These are phyloP conservation scores for Phascolomyces articulosus DNA, from an alignment of 371 early-diverging fungal species.

Conservation along the genomic window DNA sequence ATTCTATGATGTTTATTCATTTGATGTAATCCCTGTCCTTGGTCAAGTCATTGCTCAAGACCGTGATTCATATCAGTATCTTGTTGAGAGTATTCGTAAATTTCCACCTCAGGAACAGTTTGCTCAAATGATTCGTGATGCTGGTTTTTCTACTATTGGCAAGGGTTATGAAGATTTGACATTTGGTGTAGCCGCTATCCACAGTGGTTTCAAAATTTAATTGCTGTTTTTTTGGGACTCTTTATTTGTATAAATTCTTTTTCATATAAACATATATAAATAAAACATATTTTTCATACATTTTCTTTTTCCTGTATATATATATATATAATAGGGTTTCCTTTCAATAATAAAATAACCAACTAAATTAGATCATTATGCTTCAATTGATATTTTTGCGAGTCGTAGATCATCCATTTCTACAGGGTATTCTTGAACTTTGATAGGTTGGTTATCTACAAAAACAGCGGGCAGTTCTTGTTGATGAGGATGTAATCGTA, in stretches of 20 bases:
- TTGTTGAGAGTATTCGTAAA: slow-evolving; percentile 97
- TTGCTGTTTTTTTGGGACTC: too few relatives aligned
- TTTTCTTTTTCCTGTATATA: background rate
- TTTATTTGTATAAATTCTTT: too few relatives aligned
- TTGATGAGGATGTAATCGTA: background rate
- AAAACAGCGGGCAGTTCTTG: slow-evolving; percentile 21
- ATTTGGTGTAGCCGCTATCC: slow-evolving; percentile 96
- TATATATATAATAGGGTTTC: too few relatives aligned
- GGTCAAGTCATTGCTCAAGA: slow-evolving; percentile 92
- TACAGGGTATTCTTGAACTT: background rate
- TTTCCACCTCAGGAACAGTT: slow-evolving; percentile 94
- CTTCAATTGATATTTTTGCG: slow-evolving; percentile 11
- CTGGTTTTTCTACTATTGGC: slow-evolving; percentile 91
- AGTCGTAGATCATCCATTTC: slow-evolving; percentile 4
- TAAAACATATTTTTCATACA: background rate
- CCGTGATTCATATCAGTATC: slow-evolving; percentile 92
- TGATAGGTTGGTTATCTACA: slow-evolving; percentile 16
- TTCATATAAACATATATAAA: background rate
- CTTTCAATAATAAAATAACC: background rate
- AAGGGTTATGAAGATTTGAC: slow-evolving; percentile 93
- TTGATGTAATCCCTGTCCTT: slow-evolving; percentile 90
- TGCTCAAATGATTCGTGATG: slow-evolving; percentile 86
- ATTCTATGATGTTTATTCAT: slow-evolving; percentile 92
- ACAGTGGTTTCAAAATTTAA: slow-evolving; percentile 36
- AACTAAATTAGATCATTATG: background rate